Percentiles rank a stretch among this genome's conserved stretches.
Evolutionary conservation across 75 land plant species (phyloP).

Genomic region (Selaginella moellendorffii): DNA sequence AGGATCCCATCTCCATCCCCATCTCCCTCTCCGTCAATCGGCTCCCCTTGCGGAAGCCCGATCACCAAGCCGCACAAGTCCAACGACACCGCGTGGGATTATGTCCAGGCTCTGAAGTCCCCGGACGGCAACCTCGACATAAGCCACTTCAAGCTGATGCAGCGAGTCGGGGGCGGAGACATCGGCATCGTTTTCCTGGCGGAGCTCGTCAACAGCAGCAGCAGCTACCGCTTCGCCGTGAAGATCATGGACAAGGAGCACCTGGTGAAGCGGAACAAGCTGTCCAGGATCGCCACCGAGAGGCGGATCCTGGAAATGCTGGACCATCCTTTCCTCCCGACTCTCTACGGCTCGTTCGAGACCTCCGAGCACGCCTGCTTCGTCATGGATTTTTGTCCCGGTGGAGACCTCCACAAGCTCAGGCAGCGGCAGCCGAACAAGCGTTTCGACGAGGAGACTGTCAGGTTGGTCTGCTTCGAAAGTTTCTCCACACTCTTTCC

Average conservation of each 20-base stretch:
- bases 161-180: constrained; percentile 10
- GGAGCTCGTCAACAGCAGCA: not conserved
- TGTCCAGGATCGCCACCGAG: constrained; percentile 47
- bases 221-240: constrained; percentile 42
- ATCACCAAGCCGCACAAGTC: constrained; percentile 15
- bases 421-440: constrained; percentile 34
- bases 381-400: constrained; percentile 64
- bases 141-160: constrained; percentile 9
- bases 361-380: constrained; percentile 49
- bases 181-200: constrained; percentile 12
- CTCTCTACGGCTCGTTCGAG: constrained; percentile 57
- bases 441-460: constrained; percentile 38
- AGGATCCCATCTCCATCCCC: not conserved
- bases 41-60: not conserved
- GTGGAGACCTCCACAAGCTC: constrained; percentile 58
- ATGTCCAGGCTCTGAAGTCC: constrained; percentile 3
- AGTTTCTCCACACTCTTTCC: not conserved
- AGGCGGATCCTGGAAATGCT: constrained; percentile 44
- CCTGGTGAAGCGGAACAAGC: constrained; percentile 36
- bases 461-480: constrained; percentile 5
- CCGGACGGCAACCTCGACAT: not conserved
- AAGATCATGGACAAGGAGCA: constrained; percentile 66
- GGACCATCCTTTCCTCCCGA: constrained; percentile 73
- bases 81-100: constrained; percentile 10
- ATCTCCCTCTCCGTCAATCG: not conserved